Evolutionary conservation across 768 basidiomycete genomes (phyloP), one percentile per base, ranked within the genome.

Genomic region (Saitozyma podzolica): DNA sequence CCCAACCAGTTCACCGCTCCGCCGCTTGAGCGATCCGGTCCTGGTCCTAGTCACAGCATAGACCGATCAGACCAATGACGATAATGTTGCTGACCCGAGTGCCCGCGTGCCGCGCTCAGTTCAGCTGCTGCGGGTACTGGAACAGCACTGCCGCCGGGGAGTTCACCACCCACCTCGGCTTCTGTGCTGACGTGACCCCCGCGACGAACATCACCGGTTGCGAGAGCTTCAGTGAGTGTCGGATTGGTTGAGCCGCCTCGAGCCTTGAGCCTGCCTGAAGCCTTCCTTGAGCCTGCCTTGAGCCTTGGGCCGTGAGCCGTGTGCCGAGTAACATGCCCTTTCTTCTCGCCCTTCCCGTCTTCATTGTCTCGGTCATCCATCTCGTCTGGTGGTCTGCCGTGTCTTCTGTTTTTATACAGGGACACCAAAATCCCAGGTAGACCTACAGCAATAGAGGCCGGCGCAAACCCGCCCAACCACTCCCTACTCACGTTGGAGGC

Each of bases 61-160:
- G n/a, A n/a, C n/a, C n/a, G n/a, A n/a, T n/a, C n/a, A n/a, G n/a
- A 29, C 29, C 29, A 5, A 29, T 29, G 29, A 29, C 5, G 5
- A 5, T 29, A 2, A 29, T 29, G 29, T 29, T 29, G 8, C 37
- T 40, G 49, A 59, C 6, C 13, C 14, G 16, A 13, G 9, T 19
- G 5, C 11, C 2, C 6, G 40, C n/a, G 45, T 47, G 56, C 51
- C 51, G 16, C 10, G 9, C 41, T 13, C 61, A 93, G 91, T 83
- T 91, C 69, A 77, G 80, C 59, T 94, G 92, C 81, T 95, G 92
- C 70, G 92, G 92, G 16, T 95, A 92, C 79, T 80, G 73, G 61
- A 85, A 85, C 65, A 85, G 85, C 19, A 85, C 85, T 3, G 84
- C 88, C 62, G 66, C 82, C 4, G 83, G 84, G 41, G 54, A 82